phyloP scores from a whole-genome alignment of 192 early-diverging fungal species.

The Helicostylum pulchrum region DNA sequence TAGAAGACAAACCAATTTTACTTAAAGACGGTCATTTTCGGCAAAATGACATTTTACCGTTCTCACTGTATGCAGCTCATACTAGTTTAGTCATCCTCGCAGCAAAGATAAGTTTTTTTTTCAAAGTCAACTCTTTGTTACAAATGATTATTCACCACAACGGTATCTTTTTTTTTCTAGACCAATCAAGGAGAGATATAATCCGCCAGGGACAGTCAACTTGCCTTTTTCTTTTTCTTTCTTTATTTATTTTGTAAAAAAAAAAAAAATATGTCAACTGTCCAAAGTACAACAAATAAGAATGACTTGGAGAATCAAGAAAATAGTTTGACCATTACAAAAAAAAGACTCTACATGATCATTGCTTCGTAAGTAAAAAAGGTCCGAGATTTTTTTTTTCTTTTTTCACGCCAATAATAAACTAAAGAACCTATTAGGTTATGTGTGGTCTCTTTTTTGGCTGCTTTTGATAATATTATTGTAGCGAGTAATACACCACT shows the following conservation, averaged over 20 bases:
- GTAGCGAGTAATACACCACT: constrained; percentile 26
- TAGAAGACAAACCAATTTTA: too few relatives aligned
- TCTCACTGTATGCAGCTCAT: too few relatives aligned
- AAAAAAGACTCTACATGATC: constrained; percentile 2
- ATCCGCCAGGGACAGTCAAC: too few relatives aligned
- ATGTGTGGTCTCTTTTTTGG: constrained; percentile 29
- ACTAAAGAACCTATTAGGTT: constrained; percentile 6
- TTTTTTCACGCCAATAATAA: not conserved
- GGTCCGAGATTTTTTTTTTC: too few relatives aligned
- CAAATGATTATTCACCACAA: too few relatives aligned
- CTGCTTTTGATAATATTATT: constrained; percentile 36
- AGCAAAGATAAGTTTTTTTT: too few relatives aligned
- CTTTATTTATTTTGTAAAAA: not conserved
- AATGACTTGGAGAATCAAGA: not conserved
- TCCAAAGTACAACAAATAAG: not conserved
- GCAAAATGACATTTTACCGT: too few relatives aligned
- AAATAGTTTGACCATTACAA: not conserved
- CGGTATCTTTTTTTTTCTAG: not conserved
- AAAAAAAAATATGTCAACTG: not conserved
- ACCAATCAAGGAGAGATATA: too few relatives aligned
- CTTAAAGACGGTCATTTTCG: too few relatives aligned
- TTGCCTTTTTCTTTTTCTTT: not conserved
- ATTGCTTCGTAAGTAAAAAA: constrained; percentile 11
- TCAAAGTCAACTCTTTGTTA: too few relatives aligned
- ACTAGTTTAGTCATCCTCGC: too few relatives aligned